These are phyloP conservation scores for Solanum chmielewskii DNA, from an alignment of 257 asterid species.

Conservation along the genomic window DNA sequence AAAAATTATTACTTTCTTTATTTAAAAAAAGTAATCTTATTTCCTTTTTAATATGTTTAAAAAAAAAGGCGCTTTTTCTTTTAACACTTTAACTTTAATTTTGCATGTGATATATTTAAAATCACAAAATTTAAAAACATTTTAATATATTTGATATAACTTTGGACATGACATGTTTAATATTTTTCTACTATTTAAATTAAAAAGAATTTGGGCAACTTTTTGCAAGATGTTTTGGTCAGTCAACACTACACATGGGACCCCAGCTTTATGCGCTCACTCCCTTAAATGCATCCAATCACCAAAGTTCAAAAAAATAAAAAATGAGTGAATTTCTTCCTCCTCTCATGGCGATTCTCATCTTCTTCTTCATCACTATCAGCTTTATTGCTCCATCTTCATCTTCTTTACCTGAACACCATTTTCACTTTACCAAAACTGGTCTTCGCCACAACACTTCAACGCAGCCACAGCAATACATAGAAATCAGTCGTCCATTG, in stretches of 20 bases:
- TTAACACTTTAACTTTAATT: too few species aligned
- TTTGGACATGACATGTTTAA: too few species aligned
- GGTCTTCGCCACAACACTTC: not conserved
- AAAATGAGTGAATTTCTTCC: not conserved
- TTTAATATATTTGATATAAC: too few species aligned
- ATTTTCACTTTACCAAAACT: conserved; percentile 17
- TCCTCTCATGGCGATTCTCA: not conserved
- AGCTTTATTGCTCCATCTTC: conserved; percentile 4
- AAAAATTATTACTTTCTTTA: too few species aligned
- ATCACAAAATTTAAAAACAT: too few species aligned
- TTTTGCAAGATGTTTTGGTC: not conserved
- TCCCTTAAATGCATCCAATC: not conserved
- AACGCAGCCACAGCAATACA: conserved; percentile 23
- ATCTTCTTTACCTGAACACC: conserved; percentile 5
- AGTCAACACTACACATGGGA: not conserved
- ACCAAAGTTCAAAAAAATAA: too few species aligned
- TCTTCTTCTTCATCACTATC: not conserved
- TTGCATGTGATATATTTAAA: too few species aligned
- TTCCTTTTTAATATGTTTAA: too few species aligned
- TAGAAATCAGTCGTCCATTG: conserved; percentile 55
- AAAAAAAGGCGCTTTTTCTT: too few species aligned
- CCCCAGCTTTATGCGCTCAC: not conserved
- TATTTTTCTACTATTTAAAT: too few species aligned
- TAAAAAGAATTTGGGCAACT: not conserved
- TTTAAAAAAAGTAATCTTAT: too few species aligned